Conservation (phyloP, 805 yeast genomes). For the Danielozyma ontarioensis region DNA sequence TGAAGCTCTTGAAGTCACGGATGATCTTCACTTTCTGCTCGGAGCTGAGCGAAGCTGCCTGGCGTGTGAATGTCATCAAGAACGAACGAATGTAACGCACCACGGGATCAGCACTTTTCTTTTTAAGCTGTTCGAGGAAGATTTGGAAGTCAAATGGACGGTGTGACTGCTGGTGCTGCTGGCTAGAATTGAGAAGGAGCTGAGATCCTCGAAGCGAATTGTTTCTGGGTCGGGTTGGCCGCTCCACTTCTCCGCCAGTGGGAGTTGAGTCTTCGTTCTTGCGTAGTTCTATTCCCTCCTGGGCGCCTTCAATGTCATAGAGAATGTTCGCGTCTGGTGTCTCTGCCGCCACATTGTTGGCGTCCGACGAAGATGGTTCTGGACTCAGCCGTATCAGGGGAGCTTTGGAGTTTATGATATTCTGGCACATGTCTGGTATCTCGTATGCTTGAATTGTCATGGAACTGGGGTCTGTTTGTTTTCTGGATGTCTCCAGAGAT, state of each 20-base stretch:
- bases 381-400: no score
- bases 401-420: no score
- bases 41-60: constrained; percentile 54
- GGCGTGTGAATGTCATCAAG: constrained; percentile 65
- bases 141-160: constrained; percentile 75
- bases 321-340: background rate
- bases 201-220: constrained; percentile 5
- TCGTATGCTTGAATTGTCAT: constrained; percentile 19
- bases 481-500: no score
- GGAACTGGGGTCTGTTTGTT: no score
- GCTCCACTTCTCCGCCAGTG: background rate
- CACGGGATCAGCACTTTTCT: constrained; percentile 79
- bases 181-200: constrained; percentile 20
- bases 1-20: constrained; percentile 69
- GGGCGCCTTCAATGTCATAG: background rate
- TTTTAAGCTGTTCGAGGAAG: constrained; percentile 66
- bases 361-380: background rate
- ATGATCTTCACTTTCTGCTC: constrained; percentile 76
- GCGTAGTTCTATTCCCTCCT: no score
- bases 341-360: background rate
- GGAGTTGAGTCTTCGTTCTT: background rate
- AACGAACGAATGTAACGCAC: constrained; percentile 84
- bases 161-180: constrained; percentile 38
- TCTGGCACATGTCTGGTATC: no score
- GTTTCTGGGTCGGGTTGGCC: constrained; percentile 4